Percentiles rank a stretch among this genome's conserved stretches.
These are phyloP conservation scores for Candida silvatica DNA, from an alignment of 805 yeast species.

Conservation along the genomic window DNA sequence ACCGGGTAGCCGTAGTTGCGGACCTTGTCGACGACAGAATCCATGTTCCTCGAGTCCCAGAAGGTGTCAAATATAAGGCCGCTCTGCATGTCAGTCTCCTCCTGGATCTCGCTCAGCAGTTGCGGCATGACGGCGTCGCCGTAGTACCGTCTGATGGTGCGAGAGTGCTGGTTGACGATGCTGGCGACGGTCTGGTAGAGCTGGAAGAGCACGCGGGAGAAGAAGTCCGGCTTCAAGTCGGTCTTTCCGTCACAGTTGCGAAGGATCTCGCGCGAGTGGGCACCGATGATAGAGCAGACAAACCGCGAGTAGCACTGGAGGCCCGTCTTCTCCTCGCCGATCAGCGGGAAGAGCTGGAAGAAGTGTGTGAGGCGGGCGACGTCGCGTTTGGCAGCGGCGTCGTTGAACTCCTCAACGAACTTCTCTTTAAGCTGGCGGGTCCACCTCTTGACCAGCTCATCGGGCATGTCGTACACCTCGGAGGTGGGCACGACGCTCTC, in stretches of 20 bases:
- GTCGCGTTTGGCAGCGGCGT: constrained; percentile 59
- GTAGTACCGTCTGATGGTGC: constrained; percentile 66
- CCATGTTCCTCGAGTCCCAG: constrained; percentile 61
- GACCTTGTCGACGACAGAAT: constrained; percentile 45
- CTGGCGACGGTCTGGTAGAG: constrained; percentile 78
- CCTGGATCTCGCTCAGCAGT: constrained; percentile 68
- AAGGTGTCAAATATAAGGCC: constrained; percentile 83
- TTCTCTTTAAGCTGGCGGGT: constrained; percentile 44
- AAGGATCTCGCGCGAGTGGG: constrained; percentile 64
- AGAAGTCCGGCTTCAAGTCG: constrained; percentile 37
- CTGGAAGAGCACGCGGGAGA: constrained; percentile 52
- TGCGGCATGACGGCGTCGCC: constrained; percentile 54
- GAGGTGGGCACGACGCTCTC: constrained; percentile 76
- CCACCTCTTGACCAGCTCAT: constrained; percentile 47
- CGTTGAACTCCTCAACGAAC: constrained; percentile 55
- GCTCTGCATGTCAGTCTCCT: constrained; percentile 89
- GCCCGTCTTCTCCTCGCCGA: constrained; percentile 66
- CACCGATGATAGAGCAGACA: constrained; percentile 76
- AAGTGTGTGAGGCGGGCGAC: constrained; percentile 66
- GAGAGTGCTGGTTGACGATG: constrained; percentile 80
- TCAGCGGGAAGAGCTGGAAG: constrained; percentile 82
- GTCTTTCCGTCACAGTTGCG: constrained; percentile 31
- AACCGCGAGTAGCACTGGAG: constrained; percentile 76
- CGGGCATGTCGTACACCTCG: constrained; percentile 77
- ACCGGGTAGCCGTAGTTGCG: constrained; percentile 44